Percentiles rank a stretch among this genome's conserved stretches.
Evolutionary conservation across 768 basidiomycete genomes (phyloP).

Genomic region (Pulveroboletus frians): DNA sequence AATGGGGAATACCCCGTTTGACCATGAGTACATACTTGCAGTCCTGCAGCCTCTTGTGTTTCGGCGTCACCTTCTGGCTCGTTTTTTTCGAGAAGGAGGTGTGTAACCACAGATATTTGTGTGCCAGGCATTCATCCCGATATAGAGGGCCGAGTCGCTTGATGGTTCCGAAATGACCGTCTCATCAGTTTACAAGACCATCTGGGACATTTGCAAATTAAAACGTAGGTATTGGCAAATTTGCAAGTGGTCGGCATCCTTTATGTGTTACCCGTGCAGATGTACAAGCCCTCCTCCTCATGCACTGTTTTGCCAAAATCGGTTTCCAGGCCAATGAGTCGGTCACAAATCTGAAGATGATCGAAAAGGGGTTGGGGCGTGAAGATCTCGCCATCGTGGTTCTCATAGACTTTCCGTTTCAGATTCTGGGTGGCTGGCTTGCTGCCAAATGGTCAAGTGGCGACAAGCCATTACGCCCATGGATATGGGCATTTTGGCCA

Average conservation of each 20-base stretch:
- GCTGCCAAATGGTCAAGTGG: slow-evolving; percentile 90
- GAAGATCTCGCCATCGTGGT: slow-evolving; percentile 96
- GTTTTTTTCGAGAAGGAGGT: slow-evolving; percentile 88
- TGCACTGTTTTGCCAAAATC: slow-evolving; percentile 90
- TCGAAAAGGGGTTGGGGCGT: slow-evolving; percentile 93
- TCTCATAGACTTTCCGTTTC: slow-evolving; percentile 96
- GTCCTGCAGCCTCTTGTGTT: slow-evolving; percentile 82
- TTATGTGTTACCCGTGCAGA: slow-evolving; percentile 44
- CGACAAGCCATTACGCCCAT: slow-evolving; percentile 72
- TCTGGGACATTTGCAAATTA: slow-evolving; percentile 90
- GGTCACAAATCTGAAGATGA: slow-evolving; percentile 85
- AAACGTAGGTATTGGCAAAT: slow-evolving; percentile 53
- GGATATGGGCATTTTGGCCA: slow-evolving; percentile 90
- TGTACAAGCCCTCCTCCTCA: slow-evolving; percentile 77
- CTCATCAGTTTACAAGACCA: slow-evolving; percentile 83
- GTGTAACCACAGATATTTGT: not conserved
- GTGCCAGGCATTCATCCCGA: not conserved
- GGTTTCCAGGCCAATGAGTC: slow-evolving; percentile 95
- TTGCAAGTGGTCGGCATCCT: not conserved
- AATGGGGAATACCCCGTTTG: slow-evolving; percentile 72
- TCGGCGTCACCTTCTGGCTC: slow-evolving; percentile 83
- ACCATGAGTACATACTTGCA: slow-evolving; percentile 75
- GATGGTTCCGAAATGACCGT: slow-evolving; percentile 87
- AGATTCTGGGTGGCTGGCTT: slow-evolving; percentile 91
- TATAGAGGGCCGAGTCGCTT: slow-evolving; percentile 67